phyloP scores from a whole-genome alignment of 2,329 filamentous ascomycete species.

The Aspergillus melleus region DNA sequence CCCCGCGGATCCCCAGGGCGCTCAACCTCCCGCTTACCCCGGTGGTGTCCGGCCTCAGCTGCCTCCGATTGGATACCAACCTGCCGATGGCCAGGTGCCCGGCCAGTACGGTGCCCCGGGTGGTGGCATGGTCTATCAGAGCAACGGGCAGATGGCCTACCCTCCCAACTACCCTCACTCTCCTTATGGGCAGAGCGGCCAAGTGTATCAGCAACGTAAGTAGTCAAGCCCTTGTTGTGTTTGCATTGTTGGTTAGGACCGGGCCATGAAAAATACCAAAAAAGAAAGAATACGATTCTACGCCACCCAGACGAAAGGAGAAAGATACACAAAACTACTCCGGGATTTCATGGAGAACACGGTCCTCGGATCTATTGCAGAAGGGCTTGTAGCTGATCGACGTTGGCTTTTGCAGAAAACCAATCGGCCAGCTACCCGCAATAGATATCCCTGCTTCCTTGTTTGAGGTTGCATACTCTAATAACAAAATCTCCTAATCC shows the following conservation, averaged over 20 bases:
- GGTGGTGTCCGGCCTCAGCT: slow-evolving; percentile 63
- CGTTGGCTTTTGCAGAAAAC: slow-evolving; percentile 37
- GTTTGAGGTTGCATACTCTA: slow-evolving; percentile 28
- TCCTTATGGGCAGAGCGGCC: slow-evolving; percentile 50
- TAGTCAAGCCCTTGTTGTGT: slow-evolving; percentile 31
- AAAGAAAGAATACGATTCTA: slow-evolving; percentile 13
- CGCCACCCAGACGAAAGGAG: slow-evolving; percentile 2
- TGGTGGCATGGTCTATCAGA: slow-evolving; percentile 49
- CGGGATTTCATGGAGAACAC: slow-evolving; percentile 12
- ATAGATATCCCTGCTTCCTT: slow-evolving; percentile 31
- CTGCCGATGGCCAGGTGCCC: slow-evolving; percentile 54
- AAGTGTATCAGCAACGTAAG: slow-evolving; percentile 54
- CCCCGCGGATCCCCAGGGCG: slow-evolving; percentile 49
- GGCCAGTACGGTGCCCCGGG: slow-evolving; percentile 65
- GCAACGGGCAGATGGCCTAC: slow-evolving; percentile 50
- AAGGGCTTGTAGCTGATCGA: slow-evolving; percentile 29
- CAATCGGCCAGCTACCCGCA: slow-evolving; percentile 38
- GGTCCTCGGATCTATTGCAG: slow-evolving; percentile 23
- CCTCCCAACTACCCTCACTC: slow-evolving; percentile 52
- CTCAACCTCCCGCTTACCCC: slow-evolving; percentile 47
- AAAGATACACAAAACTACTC: slow-evolving; percentile 7
- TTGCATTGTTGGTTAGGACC: slow-evolving; percentile 23
- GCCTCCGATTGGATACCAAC: slow-evolving; percentile 73
- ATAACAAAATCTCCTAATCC: slow-evolving; percentile 37
- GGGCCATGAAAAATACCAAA: slow-evolving; percentile 16